Percentiles rank a stretch among this genome's conserved stretches.
phyloP scores from a whole-genome alignment of 2,329 filamentous ascomycete genomes.

The Fusarium humuli region DNA sequence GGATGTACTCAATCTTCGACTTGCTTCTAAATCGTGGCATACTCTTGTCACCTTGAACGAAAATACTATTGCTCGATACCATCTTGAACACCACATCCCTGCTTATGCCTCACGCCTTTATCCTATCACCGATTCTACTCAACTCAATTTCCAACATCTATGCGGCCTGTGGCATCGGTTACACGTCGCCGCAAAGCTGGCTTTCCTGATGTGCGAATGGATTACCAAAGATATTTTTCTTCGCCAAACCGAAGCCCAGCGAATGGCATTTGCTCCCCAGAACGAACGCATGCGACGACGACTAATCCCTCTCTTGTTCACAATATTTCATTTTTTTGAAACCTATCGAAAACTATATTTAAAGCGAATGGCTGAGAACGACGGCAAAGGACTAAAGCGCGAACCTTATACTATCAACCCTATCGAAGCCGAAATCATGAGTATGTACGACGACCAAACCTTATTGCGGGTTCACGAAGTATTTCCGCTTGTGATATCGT shows the following conservation, averaged over 20 bases:
- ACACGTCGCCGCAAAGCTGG: slow-evolving; percentile 72
- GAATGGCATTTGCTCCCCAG: slow-evolving; percentile 69
- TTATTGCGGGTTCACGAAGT: slow-evolving; percentile 72
- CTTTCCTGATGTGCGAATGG: slow-evolving; percentile 71
- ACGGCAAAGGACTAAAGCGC: slow-evolving; percentile 62
- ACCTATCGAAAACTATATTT: slow-evolving; percentile 70
- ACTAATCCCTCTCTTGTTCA: slow-evolving; percentile 72
- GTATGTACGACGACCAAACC: slow-evolving; percentile 73
- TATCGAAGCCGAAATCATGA: slow-evolving; percentile 71
- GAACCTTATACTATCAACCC: slow-evolving; percentile 71
- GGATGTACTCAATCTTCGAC: slow-evolving; percentile 69
- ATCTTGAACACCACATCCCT: slow-evolving; percentile 69
- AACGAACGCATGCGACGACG: slow-evolving; percentile 73
- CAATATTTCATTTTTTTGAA: slow-evolving; percentile 76
- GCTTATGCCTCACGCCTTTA: slow-evolving; percentile 71
- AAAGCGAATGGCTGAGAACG: slow-evolving; percentile 65
- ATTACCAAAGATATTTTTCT: slow-evolving; percentile 74
- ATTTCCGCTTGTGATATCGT: slow-evolving; percentile 73
- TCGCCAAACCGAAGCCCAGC: slow-evolving; percentile 65
- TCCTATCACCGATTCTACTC: slow-evolving; percentile 60
- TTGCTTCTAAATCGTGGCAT: slow-evolving; percentile 70
- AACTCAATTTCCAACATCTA: slow-evolving; percentile 69
- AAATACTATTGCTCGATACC: slow-evolving; percentile 69
- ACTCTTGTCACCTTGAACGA: slow-evolving; percentile 70
- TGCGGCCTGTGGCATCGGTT: slow-evolving; percentile 75